These are phyloP conservation scores for Eutrema yunnanense DNA, from an alignment of 345 rosid species.

Conservation along the genomic window DNA sequence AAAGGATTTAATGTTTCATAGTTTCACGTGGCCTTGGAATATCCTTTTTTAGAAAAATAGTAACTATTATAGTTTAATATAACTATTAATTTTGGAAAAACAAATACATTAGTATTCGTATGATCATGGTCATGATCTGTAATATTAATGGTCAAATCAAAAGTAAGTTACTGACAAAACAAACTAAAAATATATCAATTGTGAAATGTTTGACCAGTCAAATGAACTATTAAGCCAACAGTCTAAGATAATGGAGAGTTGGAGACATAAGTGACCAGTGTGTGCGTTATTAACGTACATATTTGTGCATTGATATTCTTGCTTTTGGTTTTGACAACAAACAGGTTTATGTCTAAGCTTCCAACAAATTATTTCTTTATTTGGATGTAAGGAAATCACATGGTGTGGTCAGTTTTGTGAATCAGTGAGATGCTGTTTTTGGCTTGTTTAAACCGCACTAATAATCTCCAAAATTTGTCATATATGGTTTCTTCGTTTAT, in stretches of 20 bases:
- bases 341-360: background rate
- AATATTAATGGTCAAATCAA: constrained; percentile 10
- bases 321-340: background rate
- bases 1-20: background rate
- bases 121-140: constrained; percentile 1
- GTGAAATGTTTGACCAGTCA: constrained; percentile 28
- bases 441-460: background rate
- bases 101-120: background rate
- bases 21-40: background rate
- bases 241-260: background rate
- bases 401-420: constrained; percentile 29
- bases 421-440: constrained; percentile 16
- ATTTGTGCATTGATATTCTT: background rate
- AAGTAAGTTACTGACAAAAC: constrained; percentile 12
- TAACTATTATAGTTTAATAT: background rate
- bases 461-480: background rate
- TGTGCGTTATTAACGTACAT: constrained; percentile 15
- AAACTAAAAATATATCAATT: background rate
- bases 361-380: constrained; percentile 2
- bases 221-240: constrained; percentile 6
- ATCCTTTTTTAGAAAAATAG: background rate
- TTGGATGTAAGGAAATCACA: constrained; percentile 23
- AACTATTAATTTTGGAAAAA: background rate
- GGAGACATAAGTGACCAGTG: constrained; percentile 11
- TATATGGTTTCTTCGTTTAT: background rate